Evolutionary conservation across 2,329 filamentous ascomycete species (phyloP).

Genomic region (Diplodia intermedia): DNA sequence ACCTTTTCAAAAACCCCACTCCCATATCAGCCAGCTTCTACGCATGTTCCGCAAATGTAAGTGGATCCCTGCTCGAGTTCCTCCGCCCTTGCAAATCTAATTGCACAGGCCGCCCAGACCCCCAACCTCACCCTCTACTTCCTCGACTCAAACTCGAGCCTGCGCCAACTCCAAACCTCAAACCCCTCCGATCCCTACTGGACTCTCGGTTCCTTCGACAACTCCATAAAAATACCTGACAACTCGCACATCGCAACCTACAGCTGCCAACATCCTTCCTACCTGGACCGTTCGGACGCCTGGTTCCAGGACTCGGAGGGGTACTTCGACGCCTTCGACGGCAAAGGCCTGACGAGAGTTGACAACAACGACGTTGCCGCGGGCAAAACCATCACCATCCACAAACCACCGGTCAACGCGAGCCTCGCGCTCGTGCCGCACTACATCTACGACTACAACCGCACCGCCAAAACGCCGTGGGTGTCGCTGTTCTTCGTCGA

Average conservation of each 20-base stretch:
- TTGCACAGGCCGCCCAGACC: background rate
- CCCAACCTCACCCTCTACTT: slow-evolving; percentile 20
- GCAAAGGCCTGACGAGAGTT: background rate
- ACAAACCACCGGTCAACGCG: slow-evolving; percentile 1
- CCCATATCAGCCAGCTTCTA: slow-evolving; percentile 10
- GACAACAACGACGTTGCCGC: background rate
- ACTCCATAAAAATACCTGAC: background rate
- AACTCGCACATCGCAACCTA: background rate
- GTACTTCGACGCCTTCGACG: background rate
- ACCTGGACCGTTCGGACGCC: background rate
- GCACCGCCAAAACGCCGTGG: background rate
- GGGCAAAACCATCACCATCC: background rate
- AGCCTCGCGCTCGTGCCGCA: slow-evolving; percentile 1
- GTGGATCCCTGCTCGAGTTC: background rate
- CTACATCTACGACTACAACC: slow-evolving; percentile 7
- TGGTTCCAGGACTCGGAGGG: slow-evolving; percentile 2
- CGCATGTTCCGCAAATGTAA: slow-evolving; percentile 13
- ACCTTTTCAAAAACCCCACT: slow-evolving; percentile 7
- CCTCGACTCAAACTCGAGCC: slow-evolving; percentile 1
- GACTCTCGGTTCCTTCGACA: background rate
- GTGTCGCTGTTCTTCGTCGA: slow-evolving; percentile 12
- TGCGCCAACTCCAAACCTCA: slow-evolving; percentile 2
- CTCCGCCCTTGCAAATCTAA: background rate
- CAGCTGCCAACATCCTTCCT: background rate
- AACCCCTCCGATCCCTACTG: background rate